A percentile compares a stretch with the other conserved stretches of the same genome.
Conservation (phyloP, 768 basidiomycete genomes). For the Pleurotus cornucopiae region DNA sequence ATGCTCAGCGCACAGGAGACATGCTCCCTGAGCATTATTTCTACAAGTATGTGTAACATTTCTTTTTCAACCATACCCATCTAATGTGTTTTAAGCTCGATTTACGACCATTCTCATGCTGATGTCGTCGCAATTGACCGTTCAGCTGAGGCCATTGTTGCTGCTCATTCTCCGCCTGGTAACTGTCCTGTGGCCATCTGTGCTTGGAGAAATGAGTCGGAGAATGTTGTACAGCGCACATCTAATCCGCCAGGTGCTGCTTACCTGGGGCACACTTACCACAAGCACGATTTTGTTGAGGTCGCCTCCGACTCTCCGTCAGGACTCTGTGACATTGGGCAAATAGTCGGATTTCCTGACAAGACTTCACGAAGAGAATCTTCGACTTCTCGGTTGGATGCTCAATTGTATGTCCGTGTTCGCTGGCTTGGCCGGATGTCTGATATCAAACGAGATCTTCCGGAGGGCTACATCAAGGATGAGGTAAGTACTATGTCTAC, state of each 20-base stretch:
- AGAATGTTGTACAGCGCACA: constrained; percentile 23
- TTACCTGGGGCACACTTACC: constrained; percentile 47
- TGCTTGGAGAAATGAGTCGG: constrained; percentile 25
- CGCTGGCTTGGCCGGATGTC: background rate
- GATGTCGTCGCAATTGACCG: constrained; percentile 40
- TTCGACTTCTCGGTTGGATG: no score
- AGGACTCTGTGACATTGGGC: constrained; percentile 56
- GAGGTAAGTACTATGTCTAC: constrained; percentile 38
- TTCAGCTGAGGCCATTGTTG: constrained; percentile 19
- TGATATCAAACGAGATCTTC: constrained; percentile 22
- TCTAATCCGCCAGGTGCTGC: constrained; percentile 37
- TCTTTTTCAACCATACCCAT: constrained; percentile 1
- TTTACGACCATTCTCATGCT: constrained; percentile 42
- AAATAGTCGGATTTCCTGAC: constrained; percentile 26
- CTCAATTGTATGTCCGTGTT: background rate
- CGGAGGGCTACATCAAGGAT: constrained; percentile 39
- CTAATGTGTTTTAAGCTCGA: constrained; percentile 32
- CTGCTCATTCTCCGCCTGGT: constrained; percentile 31
- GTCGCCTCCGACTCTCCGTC: constrained; percentile 31
- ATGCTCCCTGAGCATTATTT: constrained; percentile 42
- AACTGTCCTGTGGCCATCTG: constrained; percentile 52
- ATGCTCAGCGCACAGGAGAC: constrained; percentile 23
- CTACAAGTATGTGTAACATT: constrained; percentile 41
- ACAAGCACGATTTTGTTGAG: constrained; percentile 58
- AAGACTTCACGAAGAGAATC: no score